Percentiles rank a stretch among this genome's conserved stretches.
Evolutionary conservation across 2,329 filamentous ascomycete genomes (phyloP).

Genomic region (Colletotrichum sp.): DNA sequence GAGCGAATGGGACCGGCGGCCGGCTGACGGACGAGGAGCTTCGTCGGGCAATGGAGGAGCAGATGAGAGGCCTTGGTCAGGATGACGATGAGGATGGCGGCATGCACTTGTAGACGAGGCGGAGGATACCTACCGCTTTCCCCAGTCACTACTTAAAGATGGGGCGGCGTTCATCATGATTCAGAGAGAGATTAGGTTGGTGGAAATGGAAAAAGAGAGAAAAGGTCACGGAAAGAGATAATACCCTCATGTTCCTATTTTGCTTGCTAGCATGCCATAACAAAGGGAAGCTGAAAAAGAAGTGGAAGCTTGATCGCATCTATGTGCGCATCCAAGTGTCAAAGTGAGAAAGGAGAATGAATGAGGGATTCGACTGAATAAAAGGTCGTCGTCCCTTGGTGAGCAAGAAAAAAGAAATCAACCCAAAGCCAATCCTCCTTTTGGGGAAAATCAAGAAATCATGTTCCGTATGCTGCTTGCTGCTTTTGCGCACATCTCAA

Average conservation of each 20-base stretch:
- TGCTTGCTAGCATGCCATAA: constrained; percentile 21
- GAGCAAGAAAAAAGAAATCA: not conserved
- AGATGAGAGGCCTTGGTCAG: constrained; percentile 49
- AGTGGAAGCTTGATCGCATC: not conserved
- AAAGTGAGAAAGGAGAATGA: not conserved
- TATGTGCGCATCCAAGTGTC: not conserved
- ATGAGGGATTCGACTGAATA: not conserved
- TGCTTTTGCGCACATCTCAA: constrained; percentile 11
- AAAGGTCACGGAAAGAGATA: not conserved
- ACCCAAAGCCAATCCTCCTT: not conserved
- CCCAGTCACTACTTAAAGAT: not conserved
- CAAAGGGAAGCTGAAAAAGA: not conserved
- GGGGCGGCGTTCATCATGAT: not conserved
- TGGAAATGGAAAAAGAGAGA: not conserved
- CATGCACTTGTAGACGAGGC: constrained; percentile 61
- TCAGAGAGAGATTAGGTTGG: not conserved
- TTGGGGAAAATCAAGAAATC: not conserved
- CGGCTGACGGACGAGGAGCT: constrained; percentile 65
- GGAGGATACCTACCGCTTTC: not conserved
- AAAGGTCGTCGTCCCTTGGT: not conserved
- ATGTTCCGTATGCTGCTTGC: constrained; percentile 3
- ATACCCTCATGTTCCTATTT: constrained; percentile 14
- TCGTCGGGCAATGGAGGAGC: constrained; percentile 58
- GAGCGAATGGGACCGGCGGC: constrained; percentile 39
- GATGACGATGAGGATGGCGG: constrained; percentile 55